phyloP scores from a whole-genome alignment of 192 early-diverging fungal species.

The Umbelopsis sp. region DNA sequence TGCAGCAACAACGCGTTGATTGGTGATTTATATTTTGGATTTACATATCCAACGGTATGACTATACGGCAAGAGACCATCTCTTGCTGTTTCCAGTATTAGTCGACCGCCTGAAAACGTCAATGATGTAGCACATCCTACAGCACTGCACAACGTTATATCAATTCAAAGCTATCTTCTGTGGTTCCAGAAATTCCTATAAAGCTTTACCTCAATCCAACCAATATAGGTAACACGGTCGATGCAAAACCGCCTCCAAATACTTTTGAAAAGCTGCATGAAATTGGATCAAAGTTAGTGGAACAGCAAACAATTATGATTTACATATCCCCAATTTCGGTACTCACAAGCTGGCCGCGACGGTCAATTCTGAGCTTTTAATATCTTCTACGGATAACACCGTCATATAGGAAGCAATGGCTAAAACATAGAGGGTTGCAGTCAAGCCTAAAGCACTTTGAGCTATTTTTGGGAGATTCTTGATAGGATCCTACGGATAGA shows the following conservation, averaged over 20 bases:
- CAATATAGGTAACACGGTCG: slow-evolving; percentile 28
- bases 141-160: not conserved
- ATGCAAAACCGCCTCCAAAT: slow-evolving; percentile 27
- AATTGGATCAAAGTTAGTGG: no score
- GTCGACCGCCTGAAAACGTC: slow-evolving; percentile 6
- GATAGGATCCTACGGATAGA: slow-evolving; percentile 22
- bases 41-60: slow-evolving; percentile 23
- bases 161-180: not conserved
- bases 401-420: slow-evolving; percentile 27
- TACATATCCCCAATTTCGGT: not conserved
- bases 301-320: not conserved
- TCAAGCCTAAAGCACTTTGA: slow-evolving; percentile 18
- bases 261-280: slow-evolving; percentile 21
- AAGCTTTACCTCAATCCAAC: slow-evolving; percentile 20
- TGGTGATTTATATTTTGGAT: slow-evolving; percentile 21
- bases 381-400: slow-evolving; percentile 26
- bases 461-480: slow-evolving; percentile 25
- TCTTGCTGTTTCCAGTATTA: slow-evolving; percentile 33
- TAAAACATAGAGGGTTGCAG: slow-evolving; percentile 25
- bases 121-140: not conserved
- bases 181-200: no score
- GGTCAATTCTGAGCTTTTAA: slow-evolving; percentile 30
- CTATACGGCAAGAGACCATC: slow-evolving; percentile 31
- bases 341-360: slow-evolving; percentile 35
- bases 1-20: slow-evolving; percentile 27